Evolutionary conservation across 2,329 filamentous ascomycete species (phyloP).

Genomic region (Penicillium sclerotiorum): DNA sequence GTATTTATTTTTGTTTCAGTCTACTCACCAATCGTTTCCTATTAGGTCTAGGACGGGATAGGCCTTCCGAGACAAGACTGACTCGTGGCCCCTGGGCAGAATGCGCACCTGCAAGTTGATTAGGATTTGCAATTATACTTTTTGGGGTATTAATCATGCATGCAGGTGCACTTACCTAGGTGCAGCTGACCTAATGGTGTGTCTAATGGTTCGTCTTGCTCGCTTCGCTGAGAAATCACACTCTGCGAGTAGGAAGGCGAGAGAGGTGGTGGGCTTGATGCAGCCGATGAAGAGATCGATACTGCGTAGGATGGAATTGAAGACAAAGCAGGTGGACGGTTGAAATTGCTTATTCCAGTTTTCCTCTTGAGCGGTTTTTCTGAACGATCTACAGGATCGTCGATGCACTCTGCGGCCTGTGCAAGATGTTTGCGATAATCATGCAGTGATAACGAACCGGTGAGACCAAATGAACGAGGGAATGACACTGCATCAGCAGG

Average conservation of each 20-base stretch:
- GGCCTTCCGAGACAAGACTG: conserved; percentile 23
- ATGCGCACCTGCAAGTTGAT: conserved; percentile 12
- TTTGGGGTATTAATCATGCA: conserved; percentile 4
- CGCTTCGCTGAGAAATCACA: conserved; percentile 31
- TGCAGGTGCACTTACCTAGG: conserved; percentile 1
- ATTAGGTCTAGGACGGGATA: conserved; percentile 25
- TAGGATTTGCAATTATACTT: conserved; percentile 4
- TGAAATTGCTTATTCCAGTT: conserved; percentile 36
- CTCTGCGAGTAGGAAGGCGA: conserved; percentile 42
- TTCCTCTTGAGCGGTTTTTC: conserved; percentile 37
- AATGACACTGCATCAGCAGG: conserved; percentile 19
- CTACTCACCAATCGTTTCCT: conserved; percentile 29
- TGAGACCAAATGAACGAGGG: conserved; percentile 23
- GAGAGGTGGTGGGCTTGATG: conserved; percentile 40
- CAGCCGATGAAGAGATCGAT: conserved; percentile 30
- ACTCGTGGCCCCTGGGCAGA: conserved; percentile 21
- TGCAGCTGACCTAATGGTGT: conserved; percentile 6
- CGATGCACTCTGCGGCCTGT: conserved; percentile 24
- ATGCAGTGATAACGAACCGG: conserved; percentile 36
- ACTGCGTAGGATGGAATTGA: conserved; percentile 24
- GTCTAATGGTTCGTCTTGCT: conserved; percentile 31
- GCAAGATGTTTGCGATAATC: conserved; percentile 41
- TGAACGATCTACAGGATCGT: conserved; percentile 29
- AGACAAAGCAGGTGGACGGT: conserved; percentile 19
- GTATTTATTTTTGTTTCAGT: conserved; percentile 21